These are phyloP conservation scores for Puccinia triticina DNA, from an alignment of 1,284 basidiomycete genomes.

Conservation along the genomic window DNA sequence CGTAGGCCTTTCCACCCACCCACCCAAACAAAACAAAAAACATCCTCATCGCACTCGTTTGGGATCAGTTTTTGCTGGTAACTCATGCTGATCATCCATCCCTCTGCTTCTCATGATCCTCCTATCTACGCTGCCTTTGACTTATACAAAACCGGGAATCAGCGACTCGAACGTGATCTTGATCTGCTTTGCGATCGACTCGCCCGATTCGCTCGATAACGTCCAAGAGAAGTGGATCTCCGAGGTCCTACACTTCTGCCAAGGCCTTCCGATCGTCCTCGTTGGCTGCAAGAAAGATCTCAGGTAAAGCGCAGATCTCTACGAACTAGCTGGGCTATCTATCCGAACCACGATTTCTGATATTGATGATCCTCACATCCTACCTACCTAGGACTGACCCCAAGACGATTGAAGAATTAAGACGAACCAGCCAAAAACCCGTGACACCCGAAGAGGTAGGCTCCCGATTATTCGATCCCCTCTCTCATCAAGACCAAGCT, in stretches of 20 bases:
- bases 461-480: slow-evolving; percentile 36
- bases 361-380: no score
- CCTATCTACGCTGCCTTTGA: not conserved
- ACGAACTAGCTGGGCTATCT: no score
- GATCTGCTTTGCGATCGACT: slow-evolving; percentile 90
- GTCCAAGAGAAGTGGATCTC: slow-evolving; percentile 97
- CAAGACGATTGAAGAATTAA: slow-evolving; percentile 76
- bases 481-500: not conserved
- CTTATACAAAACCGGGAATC: not conserved
- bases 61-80: not conserved
- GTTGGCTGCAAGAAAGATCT: slow-evolving; percentile 93
- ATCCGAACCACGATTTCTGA: no score
- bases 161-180: slow-evolving; percentile 85
- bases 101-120: slow-evolving; percentile 30
- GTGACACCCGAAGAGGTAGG: slow-evolving; percentile 74
- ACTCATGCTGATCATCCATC: not conserved
- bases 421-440: slow-evolving; percentile 78
- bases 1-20: slow-evolving; percentile 13
- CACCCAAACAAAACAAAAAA: slow-evolving; percentile 53
- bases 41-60: no score
- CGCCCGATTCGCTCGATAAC: slow-evolving; percentile 88
- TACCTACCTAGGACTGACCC: slow-evolving; percentile 70
- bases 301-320: slow-evolving; percentile 57
- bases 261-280: slow-evolving; percentile 81
- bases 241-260: slow-evolving; percentile 89